Evolutionary conservation across 805 yeast genomes (phyloP).

Genomic region (Barnettozyma californica): DNA sequence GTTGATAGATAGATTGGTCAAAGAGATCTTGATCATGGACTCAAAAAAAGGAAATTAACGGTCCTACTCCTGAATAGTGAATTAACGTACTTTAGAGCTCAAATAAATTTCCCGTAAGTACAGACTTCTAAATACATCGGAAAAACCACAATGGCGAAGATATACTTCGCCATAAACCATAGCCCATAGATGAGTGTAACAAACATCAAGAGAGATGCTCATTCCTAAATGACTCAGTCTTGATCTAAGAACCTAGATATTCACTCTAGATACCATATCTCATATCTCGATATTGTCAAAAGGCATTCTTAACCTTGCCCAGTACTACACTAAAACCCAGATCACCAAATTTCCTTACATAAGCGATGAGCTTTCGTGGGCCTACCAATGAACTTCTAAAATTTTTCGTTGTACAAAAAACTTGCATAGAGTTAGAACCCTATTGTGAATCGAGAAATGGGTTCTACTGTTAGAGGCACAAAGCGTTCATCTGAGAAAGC

Average conservation of each 20-base stretch:
- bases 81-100: background rate
- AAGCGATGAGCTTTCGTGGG: background rate
- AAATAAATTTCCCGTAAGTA: background rate
- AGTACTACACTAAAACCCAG: background rate
- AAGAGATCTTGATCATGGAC: conserved; percentile 15
- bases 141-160: too few species aligned
- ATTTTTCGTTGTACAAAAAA: background rate
- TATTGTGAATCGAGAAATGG: conserved; percentile 12
- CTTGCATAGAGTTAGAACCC: background rate
- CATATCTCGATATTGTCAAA: too few species aligned
- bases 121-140: background rate
- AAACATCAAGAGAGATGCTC: too few species aligned
- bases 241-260: too few species aligned
- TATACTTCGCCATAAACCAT: too few species aligned
- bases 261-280: too few species aligned
- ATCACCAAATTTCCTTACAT: background rate
- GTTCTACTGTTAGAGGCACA: conserved; percentile 16
- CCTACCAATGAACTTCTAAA: background rate
- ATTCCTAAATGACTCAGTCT: too few species aligned
- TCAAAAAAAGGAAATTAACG: background rate
- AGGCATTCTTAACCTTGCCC: too few species aligned
- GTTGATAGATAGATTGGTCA: conserved; percentile 20
- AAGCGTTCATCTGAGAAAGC: conserved; percentile 16
- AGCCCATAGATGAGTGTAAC: too few species aligned
- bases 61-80: background rate